phyloP scores from a whole-genome alignment of 495 filamentous ascomycete species.

The Neurospora sp. region DNA sequence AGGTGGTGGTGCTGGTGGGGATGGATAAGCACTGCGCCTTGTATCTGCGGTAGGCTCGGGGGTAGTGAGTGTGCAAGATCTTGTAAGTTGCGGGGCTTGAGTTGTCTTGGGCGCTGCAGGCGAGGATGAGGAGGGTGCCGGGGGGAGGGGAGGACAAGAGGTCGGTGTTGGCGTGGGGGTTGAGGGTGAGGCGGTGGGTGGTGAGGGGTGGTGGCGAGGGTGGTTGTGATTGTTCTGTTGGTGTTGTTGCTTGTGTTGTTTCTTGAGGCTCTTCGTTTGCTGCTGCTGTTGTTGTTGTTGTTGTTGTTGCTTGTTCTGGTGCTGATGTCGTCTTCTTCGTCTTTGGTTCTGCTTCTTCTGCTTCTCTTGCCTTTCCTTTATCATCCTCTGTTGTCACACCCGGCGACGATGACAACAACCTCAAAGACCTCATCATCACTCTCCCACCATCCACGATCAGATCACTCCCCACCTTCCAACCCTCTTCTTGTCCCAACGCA shows the following conservation, averaged over 20 bases:
- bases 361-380: background rate
- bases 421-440: background rate
- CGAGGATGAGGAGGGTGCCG: constrained; percentile 19
- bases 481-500: background rate
- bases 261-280: background rate
- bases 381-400: background rate
- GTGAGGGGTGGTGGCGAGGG: background rate
- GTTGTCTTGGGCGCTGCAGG: constrained; percentile 17
- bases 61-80: constrained; percentile 13
- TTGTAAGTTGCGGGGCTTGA: constrained; percentile 16
- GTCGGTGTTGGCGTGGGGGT: constrained; percentile 9
- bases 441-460: background rate
- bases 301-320: background rate
- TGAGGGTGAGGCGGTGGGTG: constrained; percentile 4
- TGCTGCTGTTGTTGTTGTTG: background rate
- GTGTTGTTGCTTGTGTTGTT: background rate
- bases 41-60: constrained; percentile 11
- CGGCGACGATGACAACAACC: background rate
- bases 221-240: background rate
- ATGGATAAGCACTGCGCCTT: constrained; percentile 8
- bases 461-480: background rate
- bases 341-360: background rate
- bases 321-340: background rate
- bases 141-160: constrained; percentile 14
- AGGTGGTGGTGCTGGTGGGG: background rate